Conservation (phyloP, 495 filamentous ascomycete genomes). For the Annulohypoxylon maeteangense region DNA sequence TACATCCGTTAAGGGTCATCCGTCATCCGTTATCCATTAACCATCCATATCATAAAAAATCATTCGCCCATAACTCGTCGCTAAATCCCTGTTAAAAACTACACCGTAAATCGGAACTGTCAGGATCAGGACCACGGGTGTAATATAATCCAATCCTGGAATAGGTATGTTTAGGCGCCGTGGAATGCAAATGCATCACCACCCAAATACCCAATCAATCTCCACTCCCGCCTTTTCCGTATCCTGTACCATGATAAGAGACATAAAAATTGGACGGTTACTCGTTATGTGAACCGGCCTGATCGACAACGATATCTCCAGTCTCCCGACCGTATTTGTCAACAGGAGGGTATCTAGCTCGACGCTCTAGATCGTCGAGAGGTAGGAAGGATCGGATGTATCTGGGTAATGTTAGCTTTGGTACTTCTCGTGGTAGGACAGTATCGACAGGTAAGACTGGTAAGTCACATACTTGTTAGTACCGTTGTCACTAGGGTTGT, state of each 20-base stretch:
- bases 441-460: not conserved
- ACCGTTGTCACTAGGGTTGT: slow-evolving; percentile 76
- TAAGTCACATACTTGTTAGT: slow-evolving; percentile 69
- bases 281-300: slow-evolving; percentile 61
- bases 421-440: not conserved
- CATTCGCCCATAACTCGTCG: slow-evolving; percentile 43
- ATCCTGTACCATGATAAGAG: not conserved
- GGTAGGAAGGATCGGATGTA: slow-evolving; percentile 76
- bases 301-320: slow-evolving; percentile 50
- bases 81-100: slow-evolving; percentile 29
- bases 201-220: not conserved
- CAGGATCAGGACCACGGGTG: not conserved
- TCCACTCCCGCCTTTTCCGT: slow-evolving; percentile 3
- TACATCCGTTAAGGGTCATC: not conserved
- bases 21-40: not conserved
- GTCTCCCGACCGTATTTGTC: slow-evolving; percentile 66
- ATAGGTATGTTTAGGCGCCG: slow-evolving; percentile 13
- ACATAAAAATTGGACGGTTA: slow-evolving; percentile 32
- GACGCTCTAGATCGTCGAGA: slow-evolving; percentile 74
- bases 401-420: slow-evolving; percentile 43
- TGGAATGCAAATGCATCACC: slow-evolving; percentile 34
- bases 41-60: slow-evolving; percentile 16
- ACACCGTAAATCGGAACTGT: not conserved
- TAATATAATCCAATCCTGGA: not conserved
- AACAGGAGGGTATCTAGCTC: slow-evolving; percentile 71